Percentiles rank a stretch among this genome's conserved stretches.
Conservation (phyloP, 345 rosid species). For the Clarkia xantiana region DNA sequence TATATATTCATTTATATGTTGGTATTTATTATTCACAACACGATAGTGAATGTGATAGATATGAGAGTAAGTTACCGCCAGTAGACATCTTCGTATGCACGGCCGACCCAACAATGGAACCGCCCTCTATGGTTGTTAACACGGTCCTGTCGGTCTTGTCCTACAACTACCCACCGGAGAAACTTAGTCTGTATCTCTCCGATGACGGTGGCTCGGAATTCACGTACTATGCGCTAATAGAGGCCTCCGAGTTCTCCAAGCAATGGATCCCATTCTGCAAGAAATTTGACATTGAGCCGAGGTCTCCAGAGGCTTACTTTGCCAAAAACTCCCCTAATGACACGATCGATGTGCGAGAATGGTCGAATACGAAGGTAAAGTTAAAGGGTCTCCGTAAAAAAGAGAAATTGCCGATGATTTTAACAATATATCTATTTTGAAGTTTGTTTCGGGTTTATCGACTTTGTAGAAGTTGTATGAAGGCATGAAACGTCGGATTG, state of each 20-base stretch:
- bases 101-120: conserved; percentile 26
- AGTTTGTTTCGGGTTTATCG: no score
- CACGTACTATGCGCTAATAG: conserved; percentile 23
- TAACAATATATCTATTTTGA: no score
- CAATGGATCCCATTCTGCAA: conserved; percentile 29
- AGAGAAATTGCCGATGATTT: no score
- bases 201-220: conserved; percentile 27
- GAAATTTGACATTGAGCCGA: no score
- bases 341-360: conserved; percentile 2
- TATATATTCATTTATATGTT: no score
- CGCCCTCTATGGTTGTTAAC: conserved; percentile 24
- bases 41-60: no score
- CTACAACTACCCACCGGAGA: conserved; percentile 20
- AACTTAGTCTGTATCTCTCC: no score
- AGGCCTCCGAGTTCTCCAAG: conserved; percentile 24
- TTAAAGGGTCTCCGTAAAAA: no score
- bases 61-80: conserved; percentile 15
- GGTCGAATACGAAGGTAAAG: no score
- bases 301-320: conserved; percentile 23
- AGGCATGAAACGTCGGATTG: conserved; percentile 15
- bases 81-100: conserved; percentile 35
- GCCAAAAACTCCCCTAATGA: no score
- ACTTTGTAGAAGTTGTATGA: conserved; percentile 6
- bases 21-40: no score
- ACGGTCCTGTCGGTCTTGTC: conserved; percentile 26